Evolutionary conservation across 1,139 yeast genomes (phyloP).

Genomic region (Geotrichum siamense): DNA sequence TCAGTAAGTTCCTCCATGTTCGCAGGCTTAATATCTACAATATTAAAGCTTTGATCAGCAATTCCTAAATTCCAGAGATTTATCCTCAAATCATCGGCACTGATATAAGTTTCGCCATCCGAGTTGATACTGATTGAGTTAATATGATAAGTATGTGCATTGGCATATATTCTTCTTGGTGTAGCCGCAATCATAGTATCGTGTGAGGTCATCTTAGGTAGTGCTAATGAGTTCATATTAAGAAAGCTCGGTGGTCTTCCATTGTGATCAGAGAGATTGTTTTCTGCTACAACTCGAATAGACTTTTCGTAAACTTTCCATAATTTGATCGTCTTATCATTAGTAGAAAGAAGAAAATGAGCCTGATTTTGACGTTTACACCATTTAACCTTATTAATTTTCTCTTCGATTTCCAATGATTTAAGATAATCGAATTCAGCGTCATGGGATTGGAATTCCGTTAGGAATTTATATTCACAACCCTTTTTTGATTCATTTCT

Average conservation of each 20-base stretch:
- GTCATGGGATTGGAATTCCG: slow-evolving; percentile 97
- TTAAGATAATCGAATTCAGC: slow-evolving; percentile 97
- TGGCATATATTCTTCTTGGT: slow-evolving; percentile 84
- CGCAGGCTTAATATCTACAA: slow-evolving; percentile 95
- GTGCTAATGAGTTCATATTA: slow-evolving; percentile 43
- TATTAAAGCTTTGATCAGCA: slow-evolving; percentile 89
- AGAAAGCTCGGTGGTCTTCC: slow-evolving; percentile 26
- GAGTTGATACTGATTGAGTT: slow-evolving; percentile 91
- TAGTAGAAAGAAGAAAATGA: slow-evolving; percentile 81
- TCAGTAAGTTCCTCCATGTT: slow-evolving; percentile 99
- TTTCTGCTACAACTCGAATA: slow-evolving; percentile 85
- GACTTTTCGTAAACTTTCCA: slow-evolving; percentile 95
- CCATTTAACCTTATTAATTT: slow-evolving; percentile 97
- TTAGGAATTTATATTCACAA: slow-evolving; percentile 91
- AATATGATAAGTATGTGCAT: slow-evolving; percentile 97
- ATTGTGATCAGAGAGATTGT: slow-evolving; percentile 54
- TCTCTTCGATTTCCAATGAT: slow-evolving; percentile 94
- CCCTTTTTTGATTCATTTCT: slow-evolving; percentile 72
- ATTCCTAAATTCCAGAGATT: slow-evolving; percentile 93
- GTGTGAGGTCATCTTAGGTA: slow-evolving; percentile 85
- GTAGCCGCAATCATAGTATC: slow-evolving; percentile 94
- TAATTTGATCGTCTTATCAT: slow-evolving; percentile 93
- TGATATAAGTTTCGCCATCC: slow-evolving; percentile 91
- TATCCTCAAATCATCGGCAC: slow-evolving; percentile 91
- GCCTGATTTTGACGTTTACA: slow-evolving; percentile 81